Evolutionary conservation across 176 grass and related monocot genomes (phyloP).

Genomic region (Triticum dicoccoides): DNA sequence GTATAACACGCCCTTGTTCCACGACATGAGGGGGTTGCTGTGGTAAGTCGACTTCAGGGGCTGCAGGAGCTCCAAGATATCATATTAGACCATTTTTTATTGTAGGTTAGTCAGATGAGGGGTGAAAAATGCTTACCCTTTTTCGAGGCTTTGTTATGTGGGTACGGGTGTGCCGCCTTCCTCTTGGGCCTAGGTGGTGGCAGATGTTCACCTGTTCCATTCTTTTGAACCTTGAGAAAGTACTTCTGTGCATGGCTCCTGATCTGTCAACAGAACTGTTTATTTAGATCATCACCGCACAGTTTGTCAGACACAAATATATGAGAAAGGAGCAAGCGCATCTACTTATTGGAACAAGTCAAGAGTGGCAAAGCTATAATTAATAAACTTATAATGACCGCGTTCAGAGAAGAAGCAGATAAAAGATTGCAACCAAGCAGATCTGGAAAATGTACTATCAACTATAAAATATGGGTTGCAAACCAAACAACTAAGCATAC

Average conservation of each 20-base stretch:
- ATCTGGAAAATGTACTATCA: not conserved
- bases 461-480: not conserved
- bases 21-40: slow-evolving; percentile 41
- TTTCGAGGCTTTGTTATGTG: slow-evolving; percentile 90
- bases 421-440: not conserved
- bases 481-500: not conserved
- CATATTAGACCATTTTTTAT: not conserved
- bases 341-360: not conserved
- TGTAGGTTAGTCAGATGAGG: not conserved
- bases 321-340: not conserved
- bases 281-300: slow-evolving; percentile 35
- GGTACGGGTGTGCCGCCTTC: slow-evolving; percentile 92
- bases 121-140: slow-evolving; percentile 27
- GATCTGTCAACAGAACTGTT: slow-evolving; percentile 60
- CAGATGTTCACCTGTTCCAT: slow-evolving; percentile 74
- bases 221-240: slow-evolving; percentile 90
- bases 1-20: slow-evolving; percentile 39
- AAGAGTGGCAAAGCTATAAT: not conserved
- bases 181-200: slow-evolving; percentile 90
- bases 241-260: slow-evolving; percentile 98
- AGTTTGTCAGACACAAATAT: not conserved
- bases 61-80: slow-evolving; percentile 1
- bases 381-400: not conserved
- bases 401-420: not conserved
- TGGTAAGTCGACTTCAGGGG: slow-evolving; percentile 24